Conservation (phyloP, 2,329 filamentous ascomycete genomes). For the Lasiodiplodia citricola region DNA sequence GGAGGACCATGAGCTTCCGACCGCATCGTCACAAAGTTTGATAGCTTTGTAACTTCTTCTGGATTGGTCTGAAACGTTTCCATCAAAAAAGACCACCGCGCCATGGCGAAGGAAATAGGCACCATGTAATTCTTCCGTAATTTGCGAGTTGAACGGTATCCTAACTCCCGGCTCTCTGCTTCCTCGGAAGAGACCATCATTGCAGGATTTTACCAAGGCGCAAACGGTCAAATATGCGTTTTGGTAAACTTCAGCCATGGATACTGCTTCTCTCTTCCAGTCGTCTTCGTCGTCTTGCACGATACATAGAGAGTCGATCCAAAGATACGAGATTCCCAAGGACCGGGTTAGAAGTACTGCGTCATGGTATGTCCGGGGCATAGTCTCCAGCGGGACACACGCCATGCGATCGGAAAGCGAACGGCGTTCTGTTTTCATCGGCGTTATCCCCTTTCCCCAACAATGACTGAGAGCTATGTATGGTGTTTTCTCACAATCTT, state of each 20-base stretch:
- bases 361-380: slow-evolving; percentile 57
- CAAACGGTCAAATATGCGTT: not conserved
- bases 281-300: slow-evolving; percentile 25
- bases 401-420: too few relatives aligned
- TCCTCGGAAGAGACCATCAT: too few relatives aligned
- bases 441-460: not conserved
- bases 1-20: too few relatives aligned
- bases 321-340: slow-evolving; percentile 23
- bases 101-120: too few relatives aligned
- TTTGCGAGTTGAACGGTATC: too few relatives aligned
- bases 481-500: not conserved
- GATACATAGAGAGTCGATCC: slow-evolving; percentile 31
- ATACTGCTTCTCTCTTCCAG: slow-evolving; percentile 5
- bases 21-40: too few relatives aligned
- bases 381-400: not conserved
- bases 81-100: too few relatives aligned
- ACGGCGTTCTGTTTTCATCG: not conserved
- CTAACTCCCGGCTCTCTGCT: too few relatives aligned
- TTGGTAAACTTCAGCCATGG: slow-evolving; percentile 5
- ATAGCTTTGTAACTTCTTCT: too few relatives aligned
- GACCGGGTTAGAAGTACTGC: slow-evolving; percentile 62
- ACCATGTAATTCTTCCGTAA: too few relatives aligned
- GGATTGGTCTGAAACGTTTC: too few relatives aligned
- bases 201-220: too few relatives aligned
- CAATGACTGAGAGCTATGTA: not conserved